Percentiles rank a stretch among this genome's conserved stretches.
phyloP scores from a whole-genome alignment of 2,329 filamentous ascomycete genomes.

The Alternaria triticina region DNA sequence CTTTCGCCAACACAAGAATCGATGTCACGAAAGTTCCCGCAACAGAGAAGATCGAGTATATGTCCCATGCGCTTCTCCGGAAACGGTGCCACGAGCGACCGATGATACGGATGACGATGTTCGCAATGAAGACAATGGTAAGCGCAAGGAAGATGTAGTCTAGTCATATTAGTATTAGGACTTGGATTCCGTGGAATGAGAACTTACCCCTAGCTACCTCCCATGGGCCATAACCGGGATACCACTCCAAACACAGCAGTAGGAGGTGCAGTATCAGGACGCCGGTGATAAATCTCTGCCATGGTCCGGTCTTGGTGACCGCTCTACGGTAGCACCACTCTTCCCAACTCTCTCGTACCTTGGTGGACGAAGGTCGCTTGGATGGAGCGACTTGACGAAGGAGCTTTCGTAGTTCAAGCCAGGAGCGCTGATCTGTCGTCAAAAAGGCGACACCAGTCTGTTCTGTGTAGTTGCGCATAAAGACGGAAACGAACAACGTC shows the following conservation, averaged over 20 bases:
- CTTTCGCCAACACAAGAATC: slow-evolving; percentile 72
- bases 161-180: slow-evolving; percentile 32
- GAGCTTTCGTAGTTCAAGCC: slow-evolving; percentile 92
- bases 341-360: slow-evolving; percentile 75
- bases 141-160: slow-evolving; percentile 81
- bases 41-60: slow-evolving; percentile 84
- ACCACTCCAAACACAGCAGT: slow-evolving; percentile 84
- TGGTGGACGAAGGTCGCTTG: slow-evolving; percentile 83
- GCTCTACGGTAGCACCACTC: slow-evolving; percentile 95
- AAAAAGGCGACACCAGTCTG: slow-evolving; percentile 96
- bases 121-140: slow-evolving; percentile 80
- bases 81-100: slow-evolving; percentile 94
- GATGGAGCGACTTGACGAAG: slow-evolving; percentile 92
- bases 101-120: slow-evolving; percentile 82
- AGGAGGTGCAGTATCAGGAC: slow-evolving; percentile 83
- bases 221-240: slow-evolving; percentile 76
- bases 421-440: slow-evolving; percentile 93
- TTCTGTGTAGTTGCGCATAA: slow-evolving; percentile 99
- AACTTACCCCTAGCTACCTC: slow-evolving; percentile 65
- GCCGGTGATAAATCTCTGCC: slow-evolving; percentile 82
- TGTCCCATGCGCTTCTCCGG: slow-evolving; percentile 90
- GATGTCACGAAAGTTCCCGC: slow-evolving; percentile 81
- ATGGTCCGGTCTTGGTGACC: slow-evolving; percentile 90
- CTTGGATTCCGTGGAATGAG: neutral
- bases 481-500: slow-evolving; percentile 97